Base-by-base conservation (phyloP, 164 flowering plant species). In the Magnolia sinica region DNA sequence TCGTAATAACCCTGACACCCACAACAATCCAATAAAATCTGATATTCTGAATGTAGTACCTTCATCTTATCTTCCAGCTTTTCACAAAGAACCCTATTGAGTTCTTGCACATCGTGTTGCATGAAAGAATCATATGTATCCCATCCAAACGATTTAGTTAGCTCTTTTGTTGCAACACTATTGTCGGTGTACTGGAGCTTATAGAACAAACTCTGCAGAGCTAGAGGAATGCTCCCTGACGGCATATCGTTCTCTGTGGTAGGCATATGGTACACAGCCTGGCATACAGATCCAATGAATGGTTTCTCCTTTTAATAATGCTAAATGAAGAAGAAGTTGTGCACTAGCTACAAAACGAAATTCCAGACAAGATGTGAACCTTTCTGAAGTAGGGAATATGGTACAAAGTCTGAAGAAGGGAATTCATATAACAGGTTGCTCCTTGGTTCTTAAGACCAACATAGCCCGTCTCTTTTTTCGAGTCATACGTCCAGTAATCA, bases 201-300 rank as follows among this genome's bases (percentile, higher is more conserved):
- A 79, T 92, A 92, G 71, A 94, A 94, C 80, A 94, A 87, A 82
- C 98, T 90, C 83, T 94, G 97, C 31, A 94, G 81, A 73, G 98
- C 98, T 83, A 94, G 76, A 64, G 98, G 98, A 75, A 92, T 92
- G 86, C 98, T 94, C 73, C 92, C 91, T 2, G 92, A 85, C 73
- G 98, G 97, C 86, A 89, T 88, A 77, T 94, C 97, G 88, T 91
- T 91, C 77, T 90, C 98, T 70, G 97, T 94, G 20, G 98, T 92
- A 66, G 98, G 98, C 97, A 94, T 92, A 81, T 94, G 98, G 82
- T 94, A 94, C 61, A 94, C 98, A 74, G 94, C 97, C 98, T 94
- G 88, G 81, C 77, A 84, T 20, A 74, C 67, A 66, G 10, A 64
- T 37, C 50, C 72, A n/a, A 24, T 64, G 8, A 61, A 6, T 50